phyloP scores from a whole-genome alignment of 1,284 basidiomycete species.

The Cutaneotrichosporon sp. region DNA sequence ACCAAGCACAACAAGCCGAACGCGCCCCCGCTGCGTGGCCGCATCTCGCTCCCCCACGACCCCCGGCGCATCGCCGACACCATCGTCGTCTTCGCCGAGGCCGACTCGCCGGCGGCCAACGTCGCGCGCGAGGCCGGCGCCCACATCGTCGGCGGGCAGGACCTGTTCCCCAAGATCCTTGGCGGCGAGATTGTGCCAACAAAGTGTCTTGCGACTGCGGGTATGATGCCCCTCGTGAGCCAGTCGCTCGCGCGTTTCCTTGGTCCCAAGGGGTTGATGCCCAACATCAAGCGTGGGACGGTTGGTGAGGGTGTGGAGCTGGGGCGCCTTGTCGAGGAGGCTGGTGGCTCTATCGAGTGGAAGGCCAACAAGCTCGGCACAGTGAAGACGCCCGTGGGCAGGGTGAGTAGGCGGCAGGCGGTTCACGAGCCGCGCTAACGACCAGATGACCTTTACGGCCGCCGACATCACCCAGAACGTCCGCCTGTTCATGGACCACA shows the following conservation, averaged over 20 bases:
- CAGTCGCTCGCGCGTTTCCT: slow-evolving; percentile 82
- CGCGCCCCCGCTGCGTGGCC: slow-evolving; percentile 75
- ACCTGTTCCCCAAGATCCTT: slow-evolving; percentile 68
- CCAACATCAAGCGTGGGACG: slow-evolving; percentile 87
- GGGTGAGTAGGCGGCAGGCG: slow-evolving; percentile 12
- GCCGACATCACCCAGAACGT: slow-evolving; percentile 78
- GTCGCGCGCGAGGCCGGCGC: slow-evolving; percentile 79
- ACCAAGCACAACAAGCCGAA: slow-evolving; percentile 70
- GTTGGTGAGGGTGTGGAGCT: slow-evolving; percentile 77
- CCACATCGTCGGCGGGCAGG: slow-evolving; percentile 79
- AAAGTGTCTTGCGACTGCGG: slow-evolving; percentile 69
- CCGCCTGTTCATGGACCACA: slow-evolving; percentile 72
- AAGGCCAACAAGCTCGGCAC: slow-evolving; percentile 82
- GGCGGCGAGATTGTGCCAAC: slow-evolving; percentile 46
- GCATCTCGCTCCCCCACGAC: slow-evolving; percentile 69
- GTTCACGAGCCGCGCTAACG: not conserved
- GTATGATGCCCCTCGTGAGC: slow-evolving; percentile 75
- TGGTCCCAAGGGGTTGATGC: slow-evolving; percentile 94
- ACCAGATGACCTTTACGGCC: slow-evolving; percentile 71
- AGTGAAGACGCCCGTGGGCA: slow-evolving; percentile 24
- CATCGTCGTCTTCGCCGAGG: slow-evolving; percentile 83
- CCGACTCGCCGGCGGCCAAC: slow-evolving; percentile 52
- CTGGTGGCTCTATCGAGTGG: slow-evolving; percentile 87
- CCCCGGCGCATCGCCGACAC: slow-evolving; percentile 66
- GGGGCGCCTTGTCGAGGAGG: slow-evolving; percentile 72